Base-by-base conservation (phyloP, 2,329 filamentous ascomycete genomes). In the Xylariaceae sp. region DNA sequence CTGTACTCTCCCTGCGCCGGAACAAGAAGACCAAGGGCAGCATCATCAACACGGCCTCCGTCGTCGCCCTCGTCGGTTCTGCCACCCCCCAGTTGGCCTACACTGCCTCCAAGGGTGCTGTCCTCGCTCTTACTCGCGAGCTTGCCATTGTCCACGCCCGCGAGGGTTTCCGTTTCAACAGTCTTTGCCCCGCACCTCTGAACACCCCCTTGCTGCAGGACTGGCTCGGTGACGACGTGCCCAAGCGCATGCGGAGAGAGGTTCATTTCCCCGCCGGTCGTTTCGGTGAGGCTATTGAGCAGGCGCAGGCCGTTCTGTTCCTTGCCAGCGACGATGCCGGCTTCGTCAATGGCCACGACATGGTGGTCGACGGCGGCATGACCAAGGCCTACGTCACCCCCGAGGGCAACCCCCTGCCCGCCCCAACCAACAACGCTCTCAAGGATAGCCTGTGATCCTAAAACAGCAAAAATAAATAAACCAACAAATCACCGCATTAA, bases 351-450 rank as follows among this genome's bases (percentile, higher is more conserved):
- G 92, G 89, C 9, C 88, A 86, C 60, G 94, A 97, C 73, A 96
- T 97, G 77, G 88, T 96, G 3, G 92, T 97, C 30, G 94, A 99
- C 70, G 94, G 94, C 60, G 93, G 93, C 61, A 90, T 99, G 90
- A 93, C 87, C 69, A 96, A 89, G 81, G 90, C 92, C 50, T 97
- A 97, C 74, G 85, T 88, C 34, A 88, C 86, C 1, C 77, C 86
- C 1, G 84, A 88, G 74, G 86, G 86, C 2, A 77, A 82, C 11
- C 71, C 84, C 7, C 66, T 77, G 0, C 66, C 76, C 9, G 79
- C 81, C 4, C 86, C 86, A 2, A 72, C 74, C 62, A 88, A 87
- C 75, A 86, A 86, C 66, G 83, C 83, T n/a, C 65, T 69, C 60
- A 83, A 80, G 75, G 71, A 74, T 13, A 76, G 75, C 47, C 71